Evolutionary conservation across 2,329 filamentous ascomycete genomes (phyloP).

Genomic region (Lachnellula cervina): DNA sequence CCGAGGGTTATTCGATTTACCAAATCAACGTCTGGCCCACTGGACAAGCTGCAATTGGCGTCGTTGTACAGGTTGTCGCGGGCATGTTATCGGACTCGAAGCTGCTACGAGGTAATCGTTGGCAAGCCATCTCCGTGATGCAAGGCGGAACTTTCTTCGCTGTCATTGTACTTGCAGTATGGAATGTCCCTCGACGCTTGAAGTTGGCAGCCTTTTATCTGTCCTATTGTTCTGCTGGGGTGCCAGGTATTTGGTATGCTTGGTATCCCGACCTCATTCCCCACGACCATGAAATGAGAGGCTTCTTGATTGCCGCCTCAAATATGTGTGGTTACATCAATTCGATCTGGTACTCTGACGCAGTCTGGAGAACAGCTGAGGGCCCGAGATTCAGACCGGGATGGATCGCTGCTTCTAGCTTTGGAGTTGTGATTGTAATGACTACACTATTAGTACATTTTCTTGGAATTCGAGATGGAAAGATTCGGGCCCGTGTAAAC

Average conservation of each 20-base stretch:
- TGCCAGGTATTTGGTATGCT: slow-evolving; percentile 31
- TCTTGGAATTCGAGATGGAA: neutral
- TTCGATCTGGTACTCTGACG: slow-evolving; percentile 22
- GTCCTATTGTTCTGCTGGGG: slow-evolving; percentile 30
- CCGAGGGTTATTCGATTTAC: slow-evolving; percentile 12
- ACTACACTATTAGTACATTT: slow-evolving; percentile 1
- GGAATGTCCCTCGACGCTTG: slow-evolving; percentile 28
- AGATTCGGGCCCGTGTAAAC: neutral
- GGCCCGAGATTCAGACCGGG: slow-evolving; percentile 19
- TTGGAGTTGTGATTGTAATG: slow-evolving; percentile 8
- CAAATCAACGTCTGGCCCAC: slow-evolving; percentile 23
- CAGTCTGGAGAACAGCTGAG: slow-evolving; percentile 23
- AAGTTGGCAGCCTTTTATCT: slow-evolving; percentile 33
- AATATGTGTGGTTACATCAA: slow-evolving; percentile 22
- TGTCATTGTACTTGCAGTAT: slow-evolving; percentile 27
- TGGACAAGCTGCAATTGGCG: slow-evolving; percentile 15
- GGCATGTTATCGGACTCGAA: slow-evolving; percentile 25
- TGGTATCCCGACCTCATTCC: slow-evolving; percentile 29
- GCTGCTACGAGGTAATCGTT: slow-evolving; percentile 19
- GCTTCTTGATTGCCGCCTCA: slow-evolving; percentile 19
- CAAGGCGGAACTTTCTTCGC: slow-evolving; percentile 25
- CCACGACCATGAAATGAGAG: slow-evolving; percentile 26
- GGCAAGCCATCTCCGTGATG: slow-evolving; percentile 23
- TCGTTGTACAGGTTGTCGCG: slow-evolving; percentile 19
- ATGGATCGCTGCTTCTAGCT: slow-evolving; percentile 12